A percentile compares a stretch with the other conserved stretches of the same genome.
phyloP scores from a whole-genome alignment of 2,329 filamentous ascomycete species.

The Beauveria sp. region DNA sequence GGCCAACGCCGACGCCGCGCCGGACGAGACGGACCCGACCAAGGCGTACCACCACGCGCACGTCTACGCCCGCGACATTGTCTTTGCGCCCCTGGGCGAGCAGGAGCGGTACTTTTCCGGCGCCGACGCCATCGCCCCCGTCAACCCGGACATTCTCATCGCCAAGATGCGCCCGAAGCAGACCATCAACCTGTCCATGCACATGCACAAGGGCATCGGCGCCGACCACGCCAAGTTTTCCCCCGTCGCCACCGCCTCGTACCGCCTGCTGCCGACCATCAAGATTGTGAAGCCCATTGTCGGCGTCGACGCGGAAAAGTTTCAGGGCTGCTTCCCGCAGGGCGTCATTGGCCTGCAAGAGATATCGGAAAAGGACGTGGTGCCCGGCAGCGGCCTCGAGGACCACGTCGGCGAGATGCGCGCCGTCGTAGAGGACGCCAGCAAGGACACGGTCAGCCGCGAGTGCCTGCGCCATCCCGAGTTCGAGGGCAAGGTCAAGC shows the following conservation, averaged over 20 bases:
- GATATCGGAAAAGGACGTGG: constrained; percentile 60
- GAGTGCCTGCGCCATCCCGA: constrained; percentile 88
- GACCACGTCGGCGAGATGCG: constrained; percentile 73
- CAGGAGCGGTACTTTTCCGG: constrained; percentile 64
- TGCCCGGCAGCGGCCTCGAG: constrained; percentile 57
- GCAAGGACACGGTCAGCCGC: constrained; percentile 91
- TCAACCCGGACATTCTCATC: constrained; percentile 88
- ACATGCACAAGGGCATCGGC: constrained; percentile 91
- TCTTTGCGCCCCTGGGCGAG: constrained; percentile 67
- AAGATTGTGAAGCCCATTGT: constrained; percentile 76
- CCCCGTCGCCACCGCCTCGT: constrained; percentile 88
- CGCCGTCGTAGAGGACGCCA: constrained; percentile 79
- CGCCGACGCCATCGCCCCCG: constrained; percentile 60
- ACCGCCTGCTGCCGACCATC: constrained; percentile 84
- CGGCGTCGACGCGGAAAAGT: constrained; percentile 80
- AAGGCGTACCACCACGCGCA: constrained; percentile 82
- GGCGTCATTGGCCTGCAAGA: constrained; percentile 79
- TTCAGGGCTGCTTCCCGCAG: constrained; percentile 77
- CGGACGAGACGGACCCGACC: constrained; percentile 68
- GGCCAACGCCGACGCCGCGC: constrained; percentile 63
- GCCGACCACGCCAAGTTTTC: constrained; percentile 96
- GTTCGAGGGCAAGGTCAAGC: constrained; percentile 91
- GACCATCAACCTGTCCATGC: constrained; percentile 76
- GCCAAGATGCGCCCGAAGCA: constrained; percentile 91
- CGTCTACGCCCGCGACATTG: constrained; percentile 71